Conservation (phyloP, 768 basidiomycete genomes). For the Tricholoma flavovirens region DNA sequence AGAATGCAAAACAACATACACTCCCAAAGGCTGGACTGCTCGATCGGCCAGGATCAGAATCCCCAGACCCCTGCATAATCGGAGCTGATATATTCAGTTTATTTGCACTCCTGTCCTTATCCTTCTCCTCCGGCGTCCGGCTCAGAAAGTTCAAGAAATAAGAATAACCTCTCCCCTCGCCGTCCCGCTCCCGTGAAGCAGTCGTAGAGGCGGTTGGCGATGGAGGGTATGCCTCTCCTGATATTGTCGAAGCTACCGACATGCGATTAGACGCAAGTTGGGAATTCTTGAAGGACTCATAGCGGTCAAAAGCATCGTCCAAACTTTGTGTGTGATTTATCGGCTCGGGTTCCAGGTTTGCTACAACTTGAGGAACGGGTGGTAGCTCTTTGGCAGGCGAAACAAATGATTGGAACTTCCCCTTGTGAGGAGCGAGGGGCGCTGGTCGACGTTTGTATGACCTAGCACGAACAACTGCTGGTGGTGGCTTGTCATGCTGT, state of each 20-base stretch:
- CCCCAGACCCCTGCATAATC: conserved; percentile 37
- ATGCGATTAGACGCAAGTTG: conserved; percentile 37
- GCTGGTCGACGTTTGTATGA: conserved; percentile 34
- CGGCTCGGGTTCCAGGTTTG: conserved; percentile 15
- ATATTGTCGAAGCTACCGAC: conserved; percentile 54
- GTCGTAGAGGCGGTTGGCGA: conserved; percentile 36
- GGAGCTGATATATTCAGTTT: conserved; percentile 66
- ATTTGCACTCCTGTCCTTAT: conserved; percentile 28
- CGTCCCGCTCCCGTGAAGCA: conserved; percentile 19
- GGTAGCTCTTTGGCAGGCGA: conserved; percentile 48
- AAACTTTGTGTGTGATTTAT: conserved; percentile 40
- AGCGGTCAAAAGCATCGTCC: conserved; percentile 87
- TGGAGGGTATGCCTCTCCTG: conserved; percentile 39
- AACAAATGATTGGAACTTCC: conserved; percentile 14
- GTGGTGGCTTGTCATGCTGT: conserved; percentile 48
- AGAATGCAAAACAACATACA: conserved; percentile 30
- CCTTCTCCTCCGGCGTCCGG: conserved; percentile 51
- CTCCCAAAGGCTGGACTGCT: conserved; percentile 64
- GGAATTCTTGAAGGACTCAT: conserved; percentile 72
- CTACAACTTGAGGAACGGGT: conserved; percentile 35
- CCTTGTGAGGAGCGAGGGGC: conserved; percentile 41
- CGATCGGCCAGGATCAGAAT: conserved; percentile 31
- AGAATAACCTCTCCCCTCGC: conserved; percentile 37
- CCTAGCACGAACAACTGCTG: conserved; percentile 28
- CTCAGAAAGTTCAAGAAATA: conserved; percentile 56